Base-by-base conservation (phyloP, 2,329 filamentous ascomycete genomes). In the Metarhizium guizhouense region DNA sequence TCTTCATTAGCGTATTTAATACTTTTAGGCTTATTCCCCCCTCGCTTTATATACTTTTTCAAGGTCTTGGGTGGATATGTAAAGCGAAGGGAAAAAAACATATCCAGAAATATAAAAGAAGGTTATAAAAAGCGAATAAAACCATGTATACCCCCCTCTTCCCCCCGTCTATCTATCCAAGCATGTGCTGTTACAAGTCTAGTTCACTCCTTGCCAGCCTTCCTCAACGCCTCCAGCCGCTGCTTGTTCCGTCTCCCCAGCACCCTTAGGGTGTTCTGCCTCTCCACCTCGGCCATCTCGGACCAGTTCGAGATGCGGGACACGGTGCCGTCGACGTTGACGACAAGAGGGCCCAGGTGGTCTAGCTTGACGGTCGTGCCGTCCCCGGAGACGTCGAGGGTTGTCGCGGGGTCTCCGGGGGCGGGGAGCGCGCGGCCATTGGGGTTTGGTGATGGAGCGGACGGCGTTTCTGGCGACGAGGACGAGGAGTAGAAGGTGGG, bases 241-340 rank as follows among this genome's bases (percentile, higher is more conserved):
- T 77, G 61, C 72, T 85, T 77, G 66, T 92, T 91, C 65, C 88
- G 75, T 76, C 82, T 86, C 10, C 82, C 81, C 62, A 92, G 65
- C 51, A 90, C 72, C 49, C 83, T 76, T 66, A 90, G 60, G 42
- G 87, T 88, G 64, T 83, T 87, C 66, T 80, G 71, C 67, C 75
- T 77, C 75, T 91, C 87, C 6, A 83, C 76, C 30, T 83, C 81
- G 2, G 80, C 79, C 87, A 91, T 90, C 60, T 84, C 74, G 8
- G 73, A 75, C 87, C 87, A 92, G 68, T 92, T 91, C 40, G 78
- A 72, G 62, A 92, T 87, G 38, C 87, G 79, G 56, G 83, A 84
- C 61, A 90, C 69, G 8, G 84, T 84, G 20, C 88, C 88, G 68
- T 92, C 85, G 58, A 76, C 74, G 67, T 90, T 87, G 54, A 91